Percentiles rank a stretch among this genome's conserved stretches.
phyloP scores from a whole-genome alignment of 768 basidiomycete species.

The Mrakia frigida region DNA sequence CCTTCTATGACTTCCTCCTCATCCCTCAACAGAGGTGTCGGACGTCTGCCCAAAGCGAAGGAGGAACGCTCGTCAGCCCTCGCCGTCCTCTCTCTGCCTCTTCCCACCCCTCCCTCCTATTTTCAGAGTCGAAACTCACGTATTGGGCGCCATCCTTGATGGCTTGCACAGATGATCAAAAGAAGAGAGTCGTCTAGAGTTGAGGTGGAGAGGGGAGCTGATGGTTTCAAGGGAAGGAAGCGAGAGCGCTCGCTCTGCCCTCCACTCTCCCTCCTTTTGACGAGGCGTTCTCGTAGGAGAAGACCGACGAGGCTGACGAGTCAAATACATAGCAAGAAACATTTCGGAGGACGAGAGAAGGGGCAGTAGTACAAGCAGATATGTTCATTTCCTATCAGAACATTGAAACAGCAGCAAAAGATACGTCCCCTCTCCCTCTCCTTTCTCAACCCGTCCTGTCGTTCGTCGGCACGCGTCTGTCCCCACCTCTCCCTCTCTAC shows the following conservation, averaged over 20 bases:
- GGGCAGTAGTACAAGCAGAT: too few relatives aligned
- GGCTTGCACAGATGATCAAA: neutral
- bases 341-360: too few relatives aligned
- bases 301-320: too few relatives aligned
- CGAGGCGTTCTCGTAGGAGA: too few relatives aligned
- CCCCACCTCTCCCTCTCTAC: neutral
- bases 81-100: neutral
- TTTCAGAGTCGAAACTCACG: neutral
- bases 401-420: too few relatives aligned
- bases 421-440: neutral
- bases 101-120: too few relatives aligned
- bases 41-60: neutral
- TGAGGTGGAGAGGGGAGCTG: neutral
- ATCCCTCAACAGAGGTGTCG: neutral
- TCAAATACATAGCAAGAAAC: too few relatives aligned
- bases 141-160: neutral
- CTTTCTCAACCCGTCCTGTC: neutral
- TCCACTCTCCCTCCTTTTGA: too few relatives aligned
- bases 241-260: neutral
- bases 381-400: too few relatives aligned
- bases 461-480: neutral
- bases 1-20: constrained; percentile 23
- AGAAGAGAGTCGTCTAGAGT: neutral
- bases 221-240: neutral
- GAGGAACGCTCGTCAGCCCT: neutral